phyloP scores from a whole-genome alignment of 345 rosid genomes.

The Citrus medica region DNA sequence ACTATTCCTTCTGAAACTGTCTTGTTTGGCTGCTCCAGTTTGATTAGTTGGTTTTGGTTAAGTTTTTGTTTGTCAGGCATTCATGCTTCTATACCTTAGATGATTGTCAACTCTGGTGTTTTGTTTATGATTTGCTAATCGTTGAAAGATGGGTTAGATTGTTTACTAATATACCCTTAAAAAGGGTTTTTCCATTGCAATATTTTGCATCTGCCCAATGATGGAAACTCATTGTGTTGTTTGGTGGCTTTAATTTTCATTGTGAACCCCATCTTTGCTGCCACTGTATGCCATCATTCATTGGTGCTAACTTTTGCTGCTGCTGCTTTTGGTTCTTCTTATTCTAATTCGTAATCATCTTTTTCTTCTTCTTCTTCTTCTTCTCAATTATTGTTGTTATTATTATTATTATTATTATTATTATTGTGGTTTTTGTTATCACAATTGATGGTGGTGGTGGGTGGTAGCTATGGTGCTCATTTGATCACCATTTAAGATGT shows the following conservation, averaged over 20 bases:
- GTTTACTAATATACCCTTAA: background rate
- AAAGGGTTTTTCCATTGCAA: background rate
- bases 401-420: background rate
- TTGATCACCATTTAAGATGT: constrained; percentile 2
- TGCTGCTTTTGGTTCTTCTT: background rate
- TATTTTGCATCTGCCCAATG: background rate
- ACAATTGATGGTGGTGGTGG: background rate
- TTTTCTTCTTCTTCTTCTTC: background rate
- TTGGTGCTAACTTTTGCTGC: background rate
- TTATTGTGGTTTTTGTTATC: background rate
- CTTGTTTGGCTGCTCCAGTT: background rate
- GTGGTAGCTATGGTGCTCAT: background rate
- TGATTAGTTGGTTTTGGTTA: background rate
- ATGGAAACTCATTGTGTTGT: background rate
- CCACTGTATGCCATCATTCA: background rate
- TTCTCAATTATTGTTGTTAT: background rate
- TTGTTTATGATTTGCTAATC: background rate
- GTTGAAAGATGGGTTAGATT: background rate
- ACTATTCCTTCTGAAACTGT: background rate
- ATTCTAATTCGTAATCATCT: background rate
- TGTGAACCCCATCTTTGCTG: constrained; percentile 12
- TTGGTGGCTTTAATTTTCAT: constrained; percentile 3
- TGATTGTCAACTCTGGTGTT: background rate
- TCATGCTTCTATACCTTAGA: too few relatives aligned
- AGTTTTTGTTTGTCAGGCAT: too few relatives aligned